phyloP scores from a whole-genome alignment of 495 filamentous ascomycete species.

The Talaromyces liani region DNA sequence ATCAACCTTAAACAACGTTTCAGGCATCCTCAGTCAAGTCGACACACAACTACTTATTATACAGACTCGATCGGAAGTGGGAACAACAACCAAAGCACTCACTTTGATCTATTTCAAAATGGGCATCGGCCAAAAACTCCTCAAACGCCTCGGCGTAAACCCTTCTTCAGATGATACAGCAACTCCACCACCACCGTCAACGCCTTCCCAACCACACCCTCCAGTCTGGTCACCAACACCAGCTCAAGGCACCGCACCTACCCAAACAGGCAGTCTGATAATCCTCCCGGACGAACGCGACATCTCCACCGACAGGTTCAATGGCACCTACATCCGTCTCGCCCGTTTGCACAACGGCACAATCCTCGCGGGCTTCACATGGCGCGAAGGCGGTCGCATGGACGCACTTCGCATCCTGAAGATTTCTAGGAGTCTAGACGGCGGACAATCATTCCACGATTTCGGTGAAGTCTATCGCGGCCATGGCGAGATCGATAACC shows the following conservation, averaged over 20 bases:
- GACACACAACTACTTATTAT: neutral
- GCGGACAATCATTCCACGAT: constrained; percentile 26
- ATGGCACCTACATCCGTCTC: constrained; percentile 35
- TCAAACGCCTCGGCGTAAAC: constrained; percentile 1
- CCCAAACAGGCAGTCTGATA: neutral
- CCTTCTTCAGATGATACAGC: neutral
- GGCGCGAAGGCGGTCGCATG: constrained; percentile 14
- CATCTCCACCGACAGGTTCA: constrained; percentile 28
- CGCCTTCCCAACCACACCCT: neutral
- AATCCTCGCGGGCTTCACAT: constrained; percentile 34
- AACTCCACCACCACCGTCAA: neutral
- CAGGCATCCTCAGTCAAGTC: neutral
- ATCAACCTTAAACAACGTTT: neutral
- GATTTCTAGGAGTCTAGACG: constrained; percentile 31
- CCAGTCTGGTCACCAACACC: neutral
- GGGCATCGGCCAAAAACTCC: neutral
- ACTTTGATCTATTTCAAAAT: neutral
- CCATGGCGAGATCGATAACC: constrained; percentile 50
- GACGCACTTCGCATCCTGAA: constrained; percentile 23
- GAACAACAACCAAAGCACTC: neutral
- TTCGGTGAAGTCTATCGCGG: constrained; percentile 31
- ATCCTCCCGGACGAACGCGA: constrained; percentile 33
- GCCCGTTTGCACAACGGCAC: constrained; percentile 30
- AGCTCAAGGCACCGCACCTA: neutral
- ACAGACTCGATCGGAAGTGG: no score